Conservation (phyloP, 75 land plant genomes). For the Sequoia sempervirens region DNA sequence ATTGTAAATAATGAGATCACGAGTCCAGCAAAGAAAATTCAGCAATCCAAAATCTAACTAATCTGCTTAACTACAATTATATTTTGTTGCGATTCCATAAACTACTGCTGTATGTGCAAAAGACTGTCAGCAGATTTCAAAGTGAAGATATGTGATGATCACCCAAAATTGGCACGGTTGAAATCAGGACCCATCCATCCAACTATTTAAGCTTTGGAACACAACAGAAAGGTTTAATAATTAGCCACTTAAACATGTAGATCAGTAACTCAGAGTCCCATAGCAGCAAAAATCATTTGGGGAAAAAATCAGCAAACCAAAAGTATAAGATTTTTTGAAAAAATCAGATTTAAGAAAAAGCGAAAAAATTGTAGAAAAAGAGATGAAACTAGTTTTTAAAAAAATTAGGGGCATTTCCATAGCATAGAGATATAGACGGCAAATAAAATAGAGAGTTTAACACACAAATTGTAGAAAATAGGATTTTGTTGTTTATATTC, state of each 20-base stretch:
- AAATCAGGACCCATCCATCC: neutral
- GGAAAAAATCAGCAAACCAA: no score
- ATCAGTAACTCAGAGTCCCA: neutral
- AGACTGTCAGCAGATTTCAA: neutral
- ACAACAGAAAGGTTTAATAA: neutral
- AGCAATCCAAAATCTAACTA: neutral
- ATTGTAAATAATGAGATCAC: neutral
- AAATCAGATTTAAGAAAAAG: no score
- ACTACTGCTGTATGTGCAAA: neutral
- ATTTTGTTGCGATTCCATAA: neutral
- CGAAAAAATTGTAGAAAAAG: no score
- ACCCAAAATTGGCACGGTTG: neutral
- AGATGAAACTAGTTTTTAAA: no score
- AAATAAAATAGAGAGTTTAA: no score
- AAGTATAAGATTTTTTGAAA: no score
- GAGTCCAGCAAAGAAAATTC: neutral
- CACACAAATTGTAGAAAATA: no score
- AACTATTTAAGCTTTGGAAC: neutral
- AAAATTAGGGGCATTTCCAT: no score
- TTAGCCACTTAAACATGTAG: neutral
- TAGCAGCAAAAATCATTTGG: no score
- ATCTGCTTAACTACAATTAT: neutral
- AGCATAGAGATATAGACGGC: no score
- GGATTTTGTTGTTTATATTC: no score
- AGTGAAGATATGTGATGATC: neutral